Evolutionary conservation across 2,329 filamentous ascomycete species (phyloP), one percentile per base, ranked within the genome.

Genomic region (Talaromyces sp.): DNA sequence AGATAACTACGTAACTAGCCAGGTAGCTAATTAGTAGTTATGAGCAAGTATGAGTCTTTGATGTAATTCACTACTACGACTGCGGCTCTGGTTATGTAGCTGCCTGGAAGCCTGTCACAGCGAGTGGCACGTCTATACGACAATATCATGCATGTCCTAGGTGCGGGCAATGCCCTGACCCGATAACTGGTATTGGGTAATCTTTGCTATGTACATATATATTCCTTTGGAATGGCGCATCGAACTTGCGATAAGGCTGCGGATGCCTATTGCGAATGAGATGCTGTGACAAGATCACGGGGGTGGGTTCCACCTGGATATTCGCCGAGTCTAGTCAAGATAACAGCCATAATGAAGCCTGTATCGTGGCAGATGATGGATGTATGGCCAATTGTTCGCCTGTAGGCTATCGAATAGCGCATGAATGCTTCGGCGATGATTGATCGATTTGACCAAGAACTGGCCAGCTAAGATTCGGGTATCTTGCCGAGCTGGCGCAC

Each of bases 201-300:
- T 28, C 23, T 54, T 37, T 21, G 11, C n/a, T 54, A 54, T 54
- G 31, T 54, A 54, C 50, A 54, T 54, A 37, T 54, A 54, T 54
- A 37, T 54, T 39, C 37, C 37, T 16, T 39, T 39, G n/a, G 39
- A 18, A 18, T 18, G 39, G 6, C 14, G 16, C 9, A 21, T 21
- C 14, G 46, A n/a, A n/a, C 21, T 33, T 35, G 50, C 18, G 50
- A 21, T 18, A 35, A 54, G 14, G 5, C 18, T 50, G 23, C 18
- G n/a, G 39, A 5, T n/a, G 14, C 16, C n/a, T 28, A 25, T 59
- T 18, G 35, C 33, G n/a, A 37, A 12, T 18, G 40, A 25, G 6
- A 37, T n/a, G 28, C 40, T 48, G 23, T 48, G 35, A 33, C 42
- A 25, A 48, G 39, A 59, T 33, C 57, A n/a, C 12, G 42, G 25